Evolutionary conservation across 257 asterid species (phyloP).

Genomic region (Solanum virginianum): DNA sequence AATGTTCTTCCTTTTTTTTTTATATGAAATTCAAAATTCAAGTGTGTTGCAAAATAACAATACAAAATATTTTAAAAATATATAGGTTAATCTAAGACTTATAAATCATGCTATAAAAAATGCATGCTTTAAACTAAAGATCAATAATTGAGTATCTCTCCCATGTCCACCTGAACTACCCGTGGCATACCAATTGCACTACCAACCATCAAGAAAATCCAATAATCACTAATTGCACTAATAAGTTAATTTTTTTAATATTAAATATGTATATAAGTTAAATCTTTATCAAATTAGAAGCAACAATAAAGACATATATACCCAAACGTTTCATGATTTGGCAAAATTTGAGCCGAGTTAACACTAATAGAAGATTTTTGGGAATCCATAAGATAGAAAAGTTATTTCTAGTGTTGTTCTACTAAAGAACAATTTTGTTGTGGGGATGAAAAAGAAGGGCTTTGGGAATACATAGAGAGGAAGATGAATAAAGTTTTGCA

Average conservation of each 20-base stretch:
- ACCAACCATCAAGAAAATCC: not conserved
- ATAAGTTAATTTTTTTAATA: not conserved
- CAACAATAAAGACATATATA: not conserved
- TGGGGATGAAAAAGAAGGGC: no score
- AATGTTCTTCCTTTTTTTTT: not conserved
- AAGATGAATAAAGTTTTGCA: not conserved
- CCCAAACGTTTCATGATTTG: conserved; percentile 14
- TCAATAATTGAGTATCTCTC: conserved; percentile 13
- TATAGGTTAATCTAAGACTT: not conserved
- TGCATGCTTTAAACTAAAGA: not conserved
- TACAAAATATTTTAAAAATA: not conserved
- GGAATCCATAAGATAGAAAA: no score
- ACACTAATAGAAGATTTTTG: not conserved
- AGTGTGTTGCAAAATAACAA: not conserved
- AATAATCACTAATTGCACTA: not conserved
- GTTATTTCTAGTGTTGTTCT: no score
- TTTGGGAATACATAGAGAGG: no score
- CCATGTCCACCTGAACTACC: conserved; percentile 18
- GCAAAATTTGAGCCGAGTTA: not conserved
- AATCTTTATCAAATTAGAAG: not conserved
- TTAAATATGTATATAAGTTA: not conserved
- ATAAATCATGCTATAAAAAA: not conserved
- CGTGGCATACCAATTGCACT: conserved; percentile 27
- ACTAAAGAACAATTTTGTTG: no score
- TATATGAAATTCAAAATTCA: not conserved